phyloP scores from a whole-genome alignment of 805 yeast species.

The Candida ipomoeae region DNA sequence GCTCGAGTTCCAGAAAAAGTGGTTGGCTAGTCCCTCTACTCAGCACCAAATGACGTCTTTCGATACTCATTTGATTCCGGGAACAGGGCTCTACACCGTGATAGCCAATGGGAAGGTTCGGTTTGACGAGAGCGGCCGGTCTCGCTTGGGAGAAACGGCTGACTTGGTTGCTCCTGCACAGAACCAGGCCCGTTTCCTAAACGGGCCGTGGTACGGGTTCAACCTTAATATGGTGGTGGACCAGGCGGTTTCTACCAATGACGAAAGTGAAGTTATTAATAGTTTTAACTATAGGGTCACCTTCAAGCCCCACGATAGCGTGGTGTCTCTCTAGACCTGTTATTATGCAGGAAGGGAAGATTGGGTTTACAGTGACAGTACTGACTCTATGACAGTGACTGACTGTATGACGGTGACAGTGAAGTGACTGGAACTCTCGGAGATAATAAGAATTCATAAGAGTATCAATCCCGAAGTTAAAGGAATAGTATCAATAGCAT shows the following conservation, averaged over 20 bases:
- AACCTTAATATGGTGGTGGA: constrained; percentile 57
- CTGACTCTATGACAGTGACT: no score
- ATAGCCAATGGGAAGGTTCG: constrained; percentile 58
- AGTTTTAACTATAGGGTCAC: constrained; percentile 65
- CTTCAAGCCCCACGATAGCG: constrained; percentile 54
- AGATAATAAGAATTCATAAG: no score
- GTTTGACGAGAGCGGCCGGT: constrained; percentile 73
- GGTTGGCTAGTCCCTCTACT: constrained; percentile 55
- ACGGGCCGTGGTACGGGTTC: constrained; percentile 73
- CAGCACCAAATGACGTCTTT: constrained; percentile 61
- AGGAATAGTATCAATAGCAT: no score
- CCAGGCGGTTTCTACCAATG: constrained; percentile 36
- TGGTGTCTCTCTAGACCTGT: constrained; percentile 22
- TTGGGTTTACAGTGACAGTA: no score
- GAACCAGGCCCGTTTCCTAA: constrained; percentile 40
- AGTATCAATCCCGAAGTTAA: no score
- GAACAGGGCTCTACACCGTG: constrained; percentile 51
- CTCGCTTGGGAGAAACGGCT: constrained; percentile 61
- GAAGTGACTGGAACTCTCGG: no score
- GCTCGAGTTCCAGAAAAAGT: constrained; percentile 50
- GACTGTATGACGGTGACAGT: no score
- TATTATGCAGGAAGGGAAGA: no score
- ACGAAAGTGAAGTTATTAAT: constrained; percentile 47
- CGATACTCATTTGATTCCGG: constrained; percentile 67
- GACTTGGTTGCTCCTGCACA: constrained; percentile 35